Conservation (phyloP, 441 rosid species). For the Corymbia calophylla region DNA sequence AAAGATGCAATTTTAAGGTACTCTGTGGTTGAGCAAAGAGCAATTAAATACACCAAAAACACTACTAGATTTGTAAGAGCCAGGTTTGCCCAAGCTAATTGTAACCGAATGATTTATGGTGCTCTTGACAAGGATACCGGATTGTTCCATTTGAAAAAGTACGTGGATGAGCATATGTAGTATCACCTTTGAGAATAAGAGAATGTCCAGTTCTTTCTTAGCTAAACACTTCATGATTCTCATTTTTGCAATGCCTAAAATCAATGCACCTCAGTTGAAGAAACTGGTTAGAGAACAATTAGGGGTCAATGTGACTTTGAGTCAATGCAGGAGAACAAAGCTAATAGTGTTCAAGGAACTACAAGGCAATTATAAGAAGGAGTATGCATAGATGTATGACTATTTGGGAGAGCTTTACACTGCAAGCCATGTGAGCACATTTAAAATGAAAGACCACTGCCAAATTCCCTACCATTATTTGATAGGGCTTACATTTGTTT, state of each 20-base stretch:
- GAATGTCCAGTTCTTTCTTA: background rate
- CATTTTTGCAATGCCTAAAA: background rate
- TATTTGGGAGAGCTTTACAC: accelerated
- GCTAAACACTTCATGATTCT: background rate
- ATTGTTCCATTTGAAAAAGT: background rate
- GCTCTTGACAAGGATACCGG: background rate
- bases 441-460: background rate
- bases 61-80: background rate
- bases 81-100: accelerated
- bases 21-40: accelerated
- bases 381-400: accelerated
- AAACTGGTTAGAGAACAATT: background rate
- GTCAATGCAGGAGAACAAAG: accelerated
- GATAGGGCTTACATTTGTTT: background rate
- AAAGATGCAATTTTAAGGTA: background rate
- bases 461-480: background rate
- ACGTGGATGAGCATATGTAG: background rate
- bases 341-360: background rate
- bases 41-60: background rate
- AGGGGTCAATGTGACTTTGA: accelerated
- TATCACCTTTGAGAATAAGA: background rate
- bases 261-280: background rate
- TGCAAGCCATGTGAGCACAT: accelerated
- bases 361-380: background rate
- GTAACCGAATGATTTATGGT: background rate